Evolutionary conservation across 805 yeast genomes (phyloP).

Genomic region (Saturnispora hagleri): DNA sequence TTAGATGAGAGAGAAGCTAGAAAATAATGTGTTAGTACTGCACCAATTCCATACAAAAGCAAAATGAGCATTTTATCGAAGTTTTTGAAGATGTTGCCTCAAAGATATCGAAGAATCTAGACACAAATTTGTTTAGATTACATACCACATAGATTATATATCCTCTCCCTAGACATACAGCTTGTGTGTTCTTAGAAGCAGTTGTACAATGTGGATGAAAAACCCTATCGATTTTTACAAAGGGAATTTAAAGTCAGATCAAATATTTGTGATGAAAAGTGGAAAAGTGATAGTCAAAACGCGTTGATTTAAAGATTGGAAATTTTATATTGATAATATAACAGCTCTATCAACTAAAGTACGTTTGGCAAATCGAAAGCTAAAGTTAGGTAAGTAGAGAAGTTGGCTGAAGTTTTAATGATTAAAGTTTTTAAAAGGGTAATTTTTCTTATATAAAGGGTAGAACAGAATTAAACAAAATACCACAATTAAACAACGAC

Average conservation of each 20-base stretch:
- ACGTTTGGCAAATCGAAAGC: background rate
- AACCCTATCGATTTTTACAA: background rate
- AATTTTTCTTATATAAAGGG: slow-evolving; percentile 9
- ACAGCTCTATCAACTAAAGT: too few relatives aligned
- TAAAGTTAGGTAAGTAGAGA: too few relatives aligned
- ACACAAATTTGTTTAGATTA: background rate
- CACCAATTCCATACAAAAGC: background rate
- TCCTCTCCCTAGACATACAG: background rate
- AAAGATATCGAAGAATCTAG: background rate
- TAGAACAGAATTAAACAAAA: slow-evolving; percentile 7
- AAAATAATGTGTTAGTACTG: background rate
- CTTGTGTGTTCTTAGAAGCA: background rate
- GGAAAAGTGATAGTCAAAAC: background rate
- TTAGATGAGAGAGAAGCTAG: slow-evolving; percentile 27
- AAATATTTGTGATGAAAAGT: background rate
- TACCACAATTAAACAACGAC: slow-evolving; percentile 79
- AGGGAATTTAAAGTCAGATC: background rate
- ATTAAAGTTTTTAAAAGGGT: background rate
- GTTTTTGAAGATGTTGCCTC: background rate
- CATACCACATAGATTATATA: background rate
- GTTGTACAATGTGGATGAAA: background rate
- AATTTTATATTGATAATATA: too few relatives aligned
- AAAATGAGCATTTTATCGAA: background rate
- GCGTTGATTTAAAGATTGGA: background rate
- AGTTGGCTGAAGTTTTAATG: background rate